These are phyloP conservation scores for Penicillium daleae DNA, from an alignment of 495 filamentous ascomycete species.

Conservation along the genomic window DNA sequence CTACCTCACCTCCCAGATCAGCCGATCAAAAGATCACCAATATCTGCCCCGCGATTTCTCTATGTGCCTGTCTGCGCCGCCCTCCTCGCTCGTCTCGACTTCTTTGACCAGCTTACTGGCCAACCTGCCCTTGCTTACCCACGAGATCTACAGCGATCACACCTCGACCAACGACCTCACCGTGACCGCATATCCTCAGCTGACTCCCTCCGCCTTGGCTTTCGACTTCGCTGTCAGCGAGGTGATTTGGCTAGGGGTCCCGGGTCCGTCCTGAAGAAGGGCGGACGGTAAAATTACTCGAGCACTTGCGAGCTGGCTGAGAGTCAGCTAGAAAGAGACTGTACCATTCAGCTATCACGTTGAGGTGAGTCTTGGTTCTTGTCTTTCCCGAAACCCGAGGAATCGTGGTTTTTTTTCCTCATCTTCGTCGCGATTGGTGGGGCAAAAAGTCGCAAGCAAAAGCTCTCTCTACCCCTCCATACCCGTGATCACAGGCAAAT, in stretches of 20 bases:
- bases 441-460: slow-evolving; percentile 20
- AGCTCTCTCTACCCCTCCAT: slow-evolving; percentile 32
- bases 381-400: not conserved
- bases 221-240: slow-evolving; percentile 35
- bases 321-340: slow-evolving; percentile 15
- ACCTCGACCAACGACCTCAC: slow-evolving; percentile 15
- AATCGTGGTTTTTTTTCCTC: not conserved
- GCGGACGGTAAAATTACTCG: slow-evolving; percentile 57
- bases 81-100: slow-evolving; percentile 40
- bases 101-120: slow-evolving; percentile 37
- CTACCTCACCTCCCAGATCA: not conserved
- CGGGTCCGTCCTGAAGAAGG: slow-evolving; percentile 62
- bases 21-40: slow-evolving; percentile 16
- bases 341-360: slow-evolving; percentile 14
- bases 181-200: slow-evolving; percentile 14
- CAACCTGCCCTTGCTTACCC: slow-evolving; percentile 22
- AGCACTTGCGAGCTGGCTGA: slow-evolving; percentile 20
- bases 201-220: slow-evolving; percentile 23
- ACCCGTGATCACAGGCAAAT: not conserved
- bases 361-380: slow-evolving; percentile 21
- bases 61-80: slow-evolving; percentile 46
- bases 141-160: slow-evolving; percentile 15
- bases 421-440: slow-evolving; percentile 20
- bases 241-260: slow-evolving; percentile 58
- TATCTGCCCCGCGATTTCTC: slow-evolving; percentile 28